These are phyloP conservation scores for Tricladium varicosporioides DNA, from an alignment of 2,329 filamentous ascomycete genomes.

Conservation along the genomic window DNA sequence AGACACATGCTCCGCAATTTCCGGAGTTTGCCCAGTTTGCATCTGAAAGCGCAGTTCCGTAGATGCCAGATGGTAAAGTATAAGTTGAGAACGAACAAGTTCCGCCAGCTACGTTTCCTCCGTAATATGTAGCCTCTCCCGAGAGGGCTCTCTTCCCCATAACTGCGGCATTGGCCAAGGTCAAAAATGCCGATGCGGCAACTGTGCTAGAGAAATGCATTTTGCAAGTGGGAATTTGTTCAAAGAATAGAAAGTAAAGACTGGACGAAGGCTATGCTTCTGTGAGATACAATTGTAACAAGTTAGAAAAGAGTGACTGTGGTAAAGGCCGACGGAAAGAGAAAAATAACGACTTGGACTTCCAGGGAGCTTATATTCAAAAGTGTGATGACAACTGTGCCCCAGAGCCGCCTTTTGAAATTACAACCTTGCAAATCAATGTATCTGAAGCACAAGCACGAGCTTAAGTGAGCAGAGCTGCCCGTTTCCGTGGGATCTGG, in stretches of 20 bases:
- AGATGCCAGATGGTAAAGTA: slow-evolving; percentile 56
- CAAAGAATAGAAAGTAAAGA: slow-evolving; percentile 23
- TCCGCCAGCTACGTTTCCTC: slow-evolving; percentile 56
- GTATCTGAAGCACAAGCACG: background rate
- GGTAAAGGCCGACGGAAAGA: slow-evolving; percentile 7
- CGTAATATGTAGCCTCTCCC: slow-evolving; percentile 51
- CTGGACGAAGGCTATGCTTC: slow-evolving; percentile 28
- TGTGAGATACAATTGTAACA: background rate
- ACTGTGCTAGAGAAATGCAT: slow-evolving; percentile 28
- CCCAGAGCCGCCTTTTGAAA: background rate
- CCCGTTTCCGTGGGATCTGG: background rate
- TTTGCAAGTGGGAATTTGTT: slow-evolving; percentile 11
- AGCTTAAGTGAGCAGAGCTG: background rate
- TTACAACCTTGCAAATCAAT: background rate
- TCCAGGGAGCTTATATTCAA: slow-evolving; percentile 9
- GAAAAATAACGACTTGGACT: background rate
- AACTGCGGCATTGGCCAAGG: slow-evolving; percentile 29
- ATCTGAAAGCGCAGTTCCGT: slow-evolving; percentile 60
- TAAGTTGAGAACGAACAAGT: slow-evolving; percentile 63
- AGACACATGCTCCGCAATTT: slow-evolving; percentile 61
- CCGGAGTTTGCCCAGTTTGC: slow-evolving; percentile 53
- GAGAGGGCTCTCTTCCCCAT: slow-evolving; percentile 27
- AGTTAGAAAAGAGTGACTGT: slow-evolving; percentile 15
- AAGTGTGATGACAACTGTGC: background rate
- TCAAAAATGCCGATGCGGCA: slow-evolving; percentile 20